phyloP scores from a whole-genome alignment of 306 rosid genomes.

The Inga oerstediana region DNA sequence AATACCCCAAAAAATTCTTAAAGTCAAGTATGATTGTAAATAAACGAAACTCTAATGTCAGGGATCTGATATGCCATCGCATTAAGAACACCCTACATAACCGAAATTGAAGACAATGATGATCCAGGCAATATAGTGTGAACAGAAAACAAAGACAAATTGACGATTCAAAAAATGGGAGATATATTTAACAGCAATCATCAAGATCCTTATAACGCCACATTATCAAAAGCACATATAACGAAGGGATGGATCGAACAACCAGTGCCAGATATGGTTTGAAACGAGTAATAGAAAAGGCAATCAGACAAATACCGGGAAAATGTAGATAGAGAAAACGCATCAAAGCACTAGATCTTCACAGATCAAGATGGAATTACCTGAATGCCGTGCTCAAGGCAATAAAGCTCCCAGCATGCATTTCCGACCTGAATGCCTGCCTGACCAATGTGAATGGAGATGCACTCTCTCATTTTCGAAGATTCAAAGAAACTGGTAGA shows the following conservation, averaged over 20 bases:
- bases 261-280: neutral
- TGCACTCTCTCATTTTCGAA: conserved; percentile 47
- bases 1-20: neutral
- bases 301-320: neutral
- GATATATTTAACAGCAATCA: neutral
- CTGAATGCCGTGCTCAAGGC: conserved; percentile 66
- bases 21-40: neutral
- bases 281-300: neutral
- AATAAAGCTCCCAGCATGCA: conserved; percentile 67
- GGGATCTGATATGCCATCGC: neutral
- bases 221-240: neutral
- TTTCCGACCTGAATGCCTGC: conserved; percentile 76
- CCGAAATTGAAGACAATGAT: neutral
- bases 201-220: neutral
- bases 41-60: neutral
- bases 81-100: neutral
- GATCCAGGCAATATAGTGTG: neutral
- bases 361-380: conserved; percentile 6
- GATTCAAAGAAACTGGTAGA: neutral
- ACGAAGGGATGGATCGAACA: neutral
- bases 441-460: conserved; percentile 73
- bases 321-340: neutral
- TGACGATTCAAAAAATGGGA: neutral
- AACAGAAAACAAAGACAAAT: neutral
- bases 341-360: neutral